Evolutionary conservation across 352 stramenopile genomes (phyloP).

Genomic region (Peronosclerospora sorghi): DNA sequence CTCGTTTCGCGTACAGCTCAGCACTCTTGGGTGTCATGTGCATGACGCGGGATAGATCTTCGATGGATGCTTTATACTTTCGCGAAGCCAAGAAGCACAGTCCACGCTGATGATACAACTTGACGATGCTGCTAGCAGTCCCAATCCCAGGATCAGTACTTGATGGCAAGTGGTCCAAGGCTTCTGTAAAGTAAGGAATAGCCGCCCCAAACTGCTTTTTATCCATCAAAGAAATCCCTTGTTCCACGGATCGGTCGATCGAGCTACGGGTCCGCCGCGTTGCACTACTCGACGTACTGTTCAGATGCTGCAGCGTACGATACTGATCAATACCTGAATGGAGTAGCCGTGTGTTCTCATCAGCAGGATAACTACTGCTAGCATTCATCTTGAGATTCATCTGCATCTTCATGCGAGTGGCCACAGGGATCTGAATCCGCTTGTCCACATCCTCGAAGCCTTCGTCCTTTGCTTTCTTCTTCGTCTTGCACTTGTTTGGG

Average conservation of each 20-base stretch:
- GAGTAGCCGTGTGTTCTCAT: slow-evolving; percentile 24
- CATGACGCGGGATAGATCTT: slow-evolving; percentile 67
- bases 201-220: slow-evolving; percentile 47
- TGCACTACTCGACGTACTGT: slow-evolving; percentile 5
- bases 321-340: slow-evolving; percentile 61
- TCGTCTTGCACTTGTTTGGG: slow-evolving; percentile 6
- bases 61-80: slow-evolving; percentile 49
- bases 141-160: slow-evolving; percentile 5
- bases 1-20: slow-evolving; percentile 56
- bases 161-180: slow-evolving; percentile 16
- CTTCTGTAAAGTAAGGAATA: slow-evolving; percentile 46
- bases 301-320: slow-evolving; percentile 34
- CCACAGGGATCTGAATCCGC: slow-evolving; percentile 60
- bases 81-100: slow-evolving; percentile 42
- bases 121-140: slow-evolving; percentile 21
- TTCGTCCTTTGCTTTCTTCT: slow-evolving; percentile 6
- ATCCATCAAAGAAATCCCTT: slow-evolving; percentile 34
- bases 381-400: slow-evolving; percentile 31
- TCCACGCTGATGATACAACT: slow-evolving; percentile 52
- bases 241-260: slow-evolving; percentile 18
- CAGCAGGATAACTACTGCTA: background rate
- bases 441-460: slow-evolving; percentile 49
- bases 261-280: slow-evolving; percentile 2
- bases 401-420: slow-evolving; percentile 36
- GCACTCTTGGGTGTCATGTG: slow-evolving; percentile 50